phyloP scores from a whole-genome alignment of 2,329 filamentous ascomycete species.

The Coniochaeta hoffmannii region DNA sequence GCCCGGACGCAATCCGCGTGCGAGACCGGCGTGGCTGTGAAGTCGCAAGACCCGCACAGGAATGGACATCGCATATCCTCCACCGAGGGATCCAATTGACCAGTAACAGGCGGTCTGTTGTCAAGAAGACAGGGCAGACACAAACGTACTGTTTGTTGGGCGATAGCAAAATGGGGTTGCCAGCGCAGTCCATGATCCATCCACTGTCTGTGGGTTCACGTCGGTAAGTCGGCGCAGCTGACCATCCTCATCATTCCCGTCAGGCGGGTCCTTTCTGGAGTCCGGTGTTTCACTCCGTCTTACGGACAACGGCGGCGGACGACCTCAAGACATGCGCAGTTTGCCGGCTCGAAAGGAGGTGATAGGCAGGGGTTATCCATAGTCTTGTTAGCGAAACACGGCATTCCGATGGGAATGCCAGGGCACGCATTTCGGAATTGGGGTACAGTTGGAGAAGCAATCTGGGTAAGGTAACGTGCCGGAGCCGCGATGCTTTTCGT shows the following conservation, averaged over 20 bases:
- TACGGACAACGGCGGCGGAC: background rate
- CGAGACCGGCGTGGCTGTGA: background rate
- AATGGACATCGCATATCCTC: background rate
- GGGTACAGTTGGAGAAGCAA: conserved; percentile 1
- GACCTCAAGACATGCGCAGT: background rate
- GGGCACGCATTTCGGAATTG: background rate
- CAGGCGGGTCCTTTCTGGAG: background rate
- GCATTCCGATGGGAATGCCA: background rate
- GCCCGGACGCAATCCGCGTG: background rate
- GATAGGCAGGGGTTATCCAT: background rate
- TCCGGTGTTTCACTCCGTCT: background rate
- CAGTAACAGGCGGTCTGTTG: background rate
- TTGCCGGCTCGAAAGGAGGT: background rate
- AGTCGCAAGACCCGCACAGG: background rate
- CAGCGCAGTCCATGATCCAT: too few species aligned
- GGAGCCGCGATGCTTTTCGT: background rate
- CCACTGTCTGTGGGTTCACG: too few species aligned
- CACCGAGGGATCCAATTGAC: background rate
- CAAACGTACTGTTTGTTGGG: too few species aligned
- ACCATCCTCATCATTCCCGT: background rate
- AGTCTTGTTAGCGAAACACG: background rate
- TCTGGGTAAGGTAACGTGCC: background rate
- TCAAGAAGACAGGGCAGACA: background rate
- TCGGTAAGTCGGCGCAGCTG: background rate
- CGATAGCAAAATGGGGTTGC: too few species aligned